Conservation (phyloP, 306 rosid species). For the Dryas alaskensis region DNA sequence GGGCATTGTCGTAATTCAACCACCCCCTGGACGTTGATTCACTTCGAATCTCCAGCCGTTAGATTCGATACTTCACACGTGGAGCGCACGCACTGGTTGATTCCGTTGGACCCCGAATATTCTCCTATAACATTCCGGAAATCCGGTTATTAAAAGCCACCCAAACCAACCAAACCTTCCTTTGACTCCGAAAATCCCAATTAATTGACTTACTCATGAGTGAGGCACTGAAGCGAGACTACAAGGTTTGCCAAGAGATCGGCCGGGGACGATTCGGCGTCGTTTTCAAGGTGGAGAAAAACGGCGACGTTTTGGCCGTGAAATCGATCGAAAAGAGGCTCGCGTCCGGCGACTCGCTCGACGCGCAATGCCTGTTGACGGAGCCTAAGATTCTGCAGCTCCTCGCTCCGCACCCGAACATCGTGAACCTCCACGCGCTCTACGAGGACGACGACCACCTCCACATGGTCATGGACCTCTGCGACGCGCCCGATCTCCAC, state of each 20-base stretch:
- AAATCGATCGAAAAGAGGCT: conserved; percentile 54
- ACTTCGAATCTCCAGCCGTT: conserved; percentile 4
- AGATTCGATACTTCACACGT: conserved; percentile 17
- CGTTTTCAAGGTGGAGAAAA: conserved; percentile 40
- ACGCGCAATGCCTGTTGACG: conserved; percentile 45
- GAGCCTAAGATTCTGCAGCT: conserved; percentile 58
- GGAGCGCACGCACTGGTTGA: not conserved
- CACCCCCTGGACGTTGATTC: not conserved
- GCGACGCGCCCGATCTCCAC: conserved; percentile 47
- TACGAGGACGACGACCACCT: conserved; percentile 58
- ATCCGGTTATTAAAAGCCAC: not conserved
- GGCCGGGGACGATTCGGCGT: conserved; percentile 71
- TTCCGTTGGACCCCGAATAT: conserved; percentile 22
- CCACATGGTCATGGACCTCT: conserved; percentile 62
- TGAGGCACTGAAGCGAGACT: conserved; percentile 41
- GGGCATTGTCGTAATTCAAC: conserved; percentile 17
- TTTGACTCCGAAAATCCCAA: not conserved
- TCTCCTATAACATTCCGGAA: conserved; percentile 19
- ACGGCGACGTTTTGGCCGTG: conserved; percentile 42
- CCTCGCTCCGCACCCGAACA: conserved; percentile 52
- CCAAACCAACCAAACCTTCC: too few species aligned
- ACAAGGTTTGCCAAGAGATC: conserved; percentile 48
- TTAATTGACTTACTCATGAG: conserved; percentile 34
- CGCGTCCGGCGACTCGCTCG: conserved; percentile 50
- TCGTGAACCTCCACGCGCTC: conserved; percentile 38